Evolutionary conservation across 768 basidiomycete species (phyloP).

Genomic region (Hebeloma cylindrosporum): DNA sequence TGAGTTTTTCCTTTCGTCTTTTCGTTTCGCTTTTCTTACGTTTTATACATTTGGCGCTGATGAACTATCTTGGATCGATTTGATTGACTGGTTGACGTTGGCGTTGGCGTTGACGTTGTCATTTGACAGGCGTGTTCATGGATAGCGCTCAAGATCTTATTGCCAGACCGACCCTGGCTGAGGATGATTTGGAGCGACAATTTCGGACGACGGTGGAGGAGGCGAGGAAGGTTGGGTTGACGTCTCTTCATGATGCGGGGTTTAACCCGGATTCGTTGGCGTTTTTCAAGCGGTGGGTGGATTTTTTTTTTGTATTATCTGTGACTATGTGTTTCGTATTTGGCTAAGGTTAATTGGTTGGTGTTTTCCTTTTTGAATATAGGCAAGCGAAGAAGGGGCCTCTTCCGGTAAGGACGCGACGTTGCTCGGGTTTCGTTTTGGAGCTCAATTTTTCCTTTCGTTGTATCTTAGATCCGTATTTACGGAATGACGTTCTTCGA

Average conservation of each 20-base stretch:
- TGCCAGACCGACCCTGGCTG: slow-evolving; percentile 57
- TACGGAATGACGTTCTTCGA: slow-evolving; percentile 78
- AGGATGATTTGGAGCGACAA: slow-evolving; percentile 56
- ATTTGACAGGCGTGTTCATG: slow-evolving; percentile 60
- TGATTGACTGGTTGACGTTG: no score
- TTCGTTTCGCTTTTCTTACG: no score
- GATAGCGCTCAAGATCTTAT: slow-evolving; percentile 87
- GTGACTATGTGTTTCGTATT: not conserved
- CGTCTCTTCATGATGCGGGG: slow-evolving; percentile 85
- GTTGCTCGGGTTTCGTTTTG: not conserved
- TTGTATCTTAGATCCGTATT: slow-evolving; percentile 57
- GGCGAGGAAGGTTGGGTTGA: slow-evolving; percentile 70
- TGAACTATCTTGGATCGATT: no score
- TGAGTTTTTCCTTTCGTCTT: not conserved
- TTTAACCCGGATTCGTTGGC: slow-evolving; percentile 62
- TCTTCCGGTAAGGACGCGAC: slow-evolving; percentile 52
- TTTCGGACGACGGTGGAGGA: slow-evolving; percentile 67
- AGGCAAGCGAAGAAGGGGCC: slow-evolving; percentile 60
- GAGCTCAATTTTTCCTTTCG: not conserved
- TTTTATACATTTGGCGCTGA: no score
- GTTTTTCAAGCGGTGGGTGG: slow-evolving; percentile 65
- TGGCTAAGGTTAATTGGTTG: no score
- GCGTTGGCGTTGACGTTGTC: no score
- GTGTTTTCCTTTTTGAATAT: no score
- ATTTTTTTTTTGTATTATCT: not conserved